These are phyloP conservation scores for Mycena rebaudengoi DNA, from an alignment of 768 basidiomycete species.

Conservation along the genomic window DNA sequence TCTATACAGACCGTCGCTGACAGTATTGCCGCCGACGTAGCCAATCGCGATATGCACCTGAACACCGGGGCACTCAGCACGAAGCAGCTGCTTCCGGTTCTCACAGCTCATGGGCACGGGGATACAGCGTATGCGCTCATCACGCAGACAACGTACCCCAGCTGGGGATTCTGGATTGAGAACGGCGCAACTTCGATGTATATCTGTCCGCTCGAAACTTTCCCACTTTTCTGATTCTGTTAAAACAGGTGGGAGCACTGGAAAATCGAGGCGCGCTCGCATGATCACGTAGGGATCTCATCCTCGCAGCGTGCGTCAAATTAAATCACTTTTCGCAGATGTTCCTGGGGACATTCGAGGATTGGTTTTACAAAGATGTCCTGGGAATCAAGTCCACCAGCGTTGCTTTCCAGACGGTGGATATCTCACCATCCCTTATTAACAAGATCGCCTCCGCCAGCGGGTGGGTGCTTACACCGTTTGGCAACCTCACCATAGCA, in stretches of 20 bases:
- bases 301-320: not conserved
- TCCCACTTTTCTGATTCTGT: not conserved
- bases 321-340: conserved; percentile 31
- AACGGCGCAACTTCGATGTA: conserved; percentile 41
- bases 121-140: conserved; percentile 35
- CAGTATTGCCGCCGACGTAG: conserved; percentile 34
- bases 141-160: conserved; percentile 39
- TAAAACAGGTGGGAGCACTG: conserved; percentile 41
- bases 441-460: conserved; percentile 25
- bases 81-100: conserved; percentile 36
- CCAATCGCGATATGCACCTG: conserved; percentile 29
- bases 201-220: too few species aligned
- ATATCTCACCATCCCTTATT: conserved; percentile 32
- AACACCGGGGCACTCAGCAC: conserved; percentile 38
- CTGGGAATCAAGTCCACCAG: conserved; percentile 36
- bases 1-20: conserved; percentile 34
- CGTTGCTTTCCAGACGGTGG: conserved; percentile 34
- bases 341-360: conserved; percentile 43
- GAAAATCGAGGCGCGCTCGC: conserved; percentile 38
- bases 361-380: conserved; percentile 40
- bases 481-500: conserved; percentile 38
- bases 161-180: conserved; percentile 42
- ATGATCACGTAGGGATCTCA: conserved; percentile 37
- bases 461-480: conserved; percentile 39
- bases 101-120: conserved; percentile 32